Evolutionary conservation across 2,329 filamentous ascomycete species (phyloP).

Genomic region (Fusarium denticulatum): DNA sequence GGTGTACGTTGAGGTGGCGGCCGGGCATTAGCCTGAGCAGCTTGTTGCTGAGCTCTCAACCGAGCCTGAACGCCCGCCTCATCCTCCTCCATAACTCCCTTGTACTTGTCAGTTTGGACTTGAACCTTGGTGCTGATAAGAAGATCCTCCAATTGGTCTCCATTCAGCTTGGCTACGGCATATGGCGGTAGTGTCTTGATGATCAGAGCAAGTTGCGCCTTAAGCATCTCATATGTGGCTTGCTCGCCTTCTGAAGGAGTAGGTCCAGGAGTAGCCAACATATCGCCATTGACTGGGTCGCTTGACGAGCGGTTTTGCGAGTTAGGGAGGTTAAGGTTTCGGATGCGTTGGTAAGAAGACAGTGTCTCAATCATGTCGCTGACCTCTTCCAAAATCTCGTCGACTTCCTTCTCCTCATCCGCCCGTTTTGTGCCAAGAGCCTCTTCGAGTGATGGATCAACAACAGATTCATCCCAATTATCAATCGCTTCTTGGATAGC

Average conservation of each 20-base stretch:
- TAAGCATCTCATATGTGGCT: constrained; percentile 76
- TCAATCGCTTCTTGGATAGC: constrained; percentile 65
- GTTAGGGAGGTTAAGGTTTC: constrained; percentile 74
- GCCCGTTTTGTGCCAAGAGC: constrained; percentile 62
- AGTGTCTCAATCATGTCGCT: constrained; percentile 81
- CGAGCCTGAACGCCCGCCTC: constrained; percentile 68
- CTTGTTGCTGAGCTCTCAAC: constrained; percentile 51
- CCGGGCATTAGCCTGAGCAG: constrained; percentile 48
- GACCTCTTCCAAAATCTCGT: constrained; percentile 77
- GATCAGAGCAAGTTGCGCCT: constrained; percentile 77
- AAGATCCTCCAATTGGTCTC: constrained; percentile 84
- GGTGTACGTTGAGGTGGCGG: constrained; percentile 53
- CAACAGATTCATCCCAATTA: constrained; percentile 65
- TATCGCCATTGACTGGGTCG: constrained; percentile 73
- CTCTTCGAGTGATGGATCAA: constrained; percentile 68
- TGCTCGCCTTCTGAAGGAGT: constrained; percentile 72
- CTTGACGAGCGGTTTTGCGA: constrained; percentile 69
- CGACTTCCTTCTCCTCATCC: constrained; percentile 72
- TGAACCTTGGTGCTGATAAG: constrained; percentile 83
- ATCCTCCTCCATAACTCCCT: constrained; percentile 86
- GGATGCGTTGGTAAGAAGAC: constrained; percentile 81
- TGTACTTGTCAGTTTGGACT: constrained; percentile 76
- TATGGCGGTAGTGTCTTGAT: constrained; percentile 83
- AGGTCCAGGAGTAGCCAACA: constrained; percentile 72
- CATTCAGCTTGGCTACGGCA: constrained; percentile 85